Percentiles rank a stretch among this genome's conserved stretches.
These are phyloP conservation scores for Ophiostoma piceae DNA, from an alignment of 2,329 filamentous ascomycete species.

Conservation along the genomic window DNA sequence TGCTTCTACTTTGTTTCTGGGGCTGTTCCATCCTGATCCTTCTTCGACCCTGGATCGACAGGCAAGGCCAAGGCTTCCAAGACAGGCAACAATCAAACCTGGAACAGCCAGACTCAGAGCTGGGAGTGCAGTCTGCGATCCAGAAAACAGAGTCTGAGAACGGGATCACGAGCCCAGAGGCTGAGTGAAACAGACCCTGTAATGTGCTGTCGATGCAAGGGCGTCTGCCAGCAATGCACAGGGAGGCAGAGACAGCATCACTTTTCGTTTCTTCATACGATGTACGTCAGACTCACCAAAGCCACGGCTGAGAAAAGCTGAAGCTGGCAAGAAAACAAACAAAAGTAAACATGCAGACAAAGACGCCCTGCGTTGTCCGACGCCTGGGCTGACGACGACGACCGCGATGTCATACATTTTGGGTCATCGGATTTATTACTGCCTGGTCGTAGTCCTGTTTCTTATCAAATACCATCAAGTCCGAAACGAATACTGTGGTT, in stretches of 20 bases:
- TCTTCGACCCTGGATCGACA: neutral
- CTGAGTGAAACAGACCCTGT: neutral
- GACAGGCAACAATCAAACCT: constrained; percentile 4
- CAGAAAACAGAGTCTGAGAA: neutral
- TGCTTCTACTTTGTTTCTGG: neutral
- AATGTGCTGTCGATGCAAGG: constrained; percentile 3
- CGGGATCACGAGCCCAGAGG: neutral
- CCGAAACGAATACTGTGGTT: neutral
- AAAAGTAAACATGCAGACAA: neutral
- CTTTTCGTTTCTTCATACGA: neutral
- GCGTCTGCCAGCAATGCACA: neutral
- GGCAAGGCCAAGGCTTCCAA: neutral
- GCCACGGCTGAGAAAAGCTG: neutral
- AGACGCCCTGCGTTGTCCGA: neutral
- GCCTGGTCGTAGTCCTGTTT: neutral
- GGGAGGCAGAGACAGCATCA: neutral
- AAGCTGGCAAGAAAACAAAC: too few relatives aligned
- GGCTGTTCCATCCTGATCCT: neutral
- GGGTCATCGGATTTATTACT: neutral
- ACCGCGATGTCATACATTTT: neutral
- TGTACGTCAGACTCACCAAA: neutral
- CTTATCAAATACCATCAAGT: too few relatives aligned
- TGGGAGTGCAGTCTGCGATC: neutral
- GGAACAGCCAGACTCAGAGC: neutral
- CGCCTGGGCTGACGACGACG: neutral